Evolutionary conservation across 441 rosid genomes (phyloP).

Genomic region (Arabidopsis lyrata): DNA sequence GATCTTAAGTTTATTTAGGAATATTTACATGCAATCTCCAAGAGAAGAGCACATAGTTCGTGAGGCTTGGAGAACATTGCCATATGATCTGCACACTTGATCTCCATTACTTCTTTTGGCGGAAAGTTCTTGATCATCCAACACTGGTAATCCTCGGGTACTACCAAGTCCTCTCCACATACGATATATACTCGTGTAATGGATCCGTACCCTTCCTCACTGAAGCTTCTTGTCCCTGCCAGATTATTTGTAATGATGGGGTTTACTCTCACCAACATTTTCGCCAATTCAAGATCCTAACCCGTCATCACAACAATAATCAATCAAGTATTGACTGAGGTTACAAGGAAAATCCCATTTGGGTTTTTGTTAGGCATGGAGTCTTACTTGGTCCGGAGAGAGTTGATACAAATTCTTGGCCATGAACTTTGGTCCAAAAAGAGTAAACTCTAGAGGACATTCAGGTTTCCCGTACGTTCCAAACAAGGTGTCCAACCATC

Average conservation of each 20-base stretch:
- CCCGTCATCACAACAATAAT: not conserved
- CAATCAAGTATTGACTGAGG: not conserved
- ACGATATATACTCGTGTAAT: slow-evolving; percentile 40
- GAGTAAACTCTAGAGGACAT: slow-evolving; percentile 24
- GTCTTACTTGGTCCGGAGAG: slow-evolving; percentile 36
- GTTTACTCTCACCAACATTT: slow-evolving; percentile 49
- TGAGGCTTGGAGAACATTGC: slow-evolving; percentile 41
- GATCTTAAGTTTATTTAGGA: not conserved
- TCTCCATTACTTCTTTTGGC: slow-evolving; percentile 37
- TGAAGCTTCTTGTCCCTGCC: slow-evolving; percentile 36
- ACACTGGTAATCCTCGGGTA: slow-evolving; percentile 39
- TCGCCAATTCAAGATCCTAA: slow-evolving; percentile 59
- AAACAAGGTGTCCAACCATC: not conserved
- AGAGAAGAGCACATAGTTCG: slow-evolving; percentile 37
- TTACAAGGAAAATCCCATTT: not conserved
- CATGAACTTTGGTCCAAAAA: slow-evolving; percentile 26
- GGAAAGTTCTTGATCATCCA: slow-evolving; percentile 48
- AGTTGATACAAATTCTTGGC: slow-evolving; percentile 26
- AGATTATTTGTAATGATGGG: slow-evolving; percentile 34
- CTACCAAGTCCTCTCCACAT: slow-evolving; percentile 39
- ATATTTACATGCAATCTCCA: slow-evolving; percentile 37
- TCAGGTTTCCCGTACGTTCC: slow-evolving; percentile 11
- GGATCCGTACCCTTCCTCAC: slow-evolving; percentile 49
- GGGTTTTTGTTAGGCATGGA: not conserved
- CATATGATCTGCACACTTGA: slow-evolving; percentile 44